Evolutionary conservation across 2,329 filamentous ascomycete species (phyloP).

Genomic region (Cladophialophora exuberans): DNA sequence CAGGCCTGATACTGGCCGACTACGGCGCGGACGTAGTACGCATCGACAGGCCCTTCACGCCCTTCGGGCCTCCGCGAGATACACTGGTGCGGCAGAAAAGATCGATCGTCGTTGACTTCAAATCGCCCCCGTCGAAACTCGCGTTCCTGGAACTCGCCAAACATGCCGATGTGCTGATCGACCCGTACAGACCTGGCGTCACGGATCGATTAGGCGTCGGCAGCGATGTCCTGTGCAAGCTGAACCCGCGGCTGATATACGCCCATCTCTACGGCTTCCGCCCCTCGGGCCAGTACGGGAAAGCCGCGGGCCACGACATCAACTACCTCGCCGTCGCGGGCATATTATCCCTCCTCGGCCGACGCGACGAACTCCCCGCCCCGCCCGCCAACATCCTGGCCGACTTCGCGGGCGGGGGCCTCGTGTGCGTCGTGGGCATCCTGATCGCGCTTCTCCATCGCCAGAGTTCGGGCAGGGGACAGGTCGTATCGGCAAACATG

Average conservation of each 20-base stretch:
- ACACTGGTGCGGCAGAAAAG: conserved; percentile 49
- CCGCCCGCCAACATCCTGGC: conserved; percentile 84
- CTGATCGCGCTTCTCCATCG: conserved; percentile 69
- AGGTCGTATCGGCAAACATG: conserved; percentile 96
- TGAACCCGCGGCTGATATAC: conserved; percentile 77
- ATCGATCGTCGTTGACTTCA: conserved; percentile 65
- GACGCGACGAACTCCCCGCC: conserved; percentile 69
- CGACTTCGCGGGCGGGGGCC: conserved; percentile 89
- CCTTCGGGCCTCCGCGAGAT: conserved; percentile 62
- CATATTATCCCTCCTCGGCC: conserved; percentile 68
- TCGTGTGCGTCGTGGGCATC: conserved; percentile 78
- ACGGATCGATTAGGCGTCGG: conserved; percentile 67
- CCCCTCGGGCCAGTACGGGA: conserved; percentile 77
- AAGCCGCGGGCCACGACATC: conserved; percentile 93
- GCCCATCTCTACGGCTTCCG: conserved; percentile 88
- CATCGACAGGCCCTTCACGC: conserved; percentile 67
- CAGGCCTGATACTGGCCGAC: conserved; percentile 66
- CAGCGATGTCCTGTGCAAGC: conserved; percentile 54
- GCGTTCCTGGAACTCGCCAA: conserved; percentile 63
- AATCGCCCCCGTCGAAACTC: conserved; percentile 55
- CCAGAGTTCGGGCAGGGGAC: conserved; percentile 67
- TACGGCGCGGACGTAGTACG: conserved; percentile 76
- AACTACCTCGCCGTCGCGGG: conserved; percentile 92
- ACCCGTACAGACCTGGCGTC: conserved; percentile 71
- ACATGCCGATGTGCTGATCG: conserved; percentile 67